phyloP scores from a whole-genome alignment of 2,329 filamentous ascomycete species.

The Arthrobotrys pseudoclavata region DNA sequence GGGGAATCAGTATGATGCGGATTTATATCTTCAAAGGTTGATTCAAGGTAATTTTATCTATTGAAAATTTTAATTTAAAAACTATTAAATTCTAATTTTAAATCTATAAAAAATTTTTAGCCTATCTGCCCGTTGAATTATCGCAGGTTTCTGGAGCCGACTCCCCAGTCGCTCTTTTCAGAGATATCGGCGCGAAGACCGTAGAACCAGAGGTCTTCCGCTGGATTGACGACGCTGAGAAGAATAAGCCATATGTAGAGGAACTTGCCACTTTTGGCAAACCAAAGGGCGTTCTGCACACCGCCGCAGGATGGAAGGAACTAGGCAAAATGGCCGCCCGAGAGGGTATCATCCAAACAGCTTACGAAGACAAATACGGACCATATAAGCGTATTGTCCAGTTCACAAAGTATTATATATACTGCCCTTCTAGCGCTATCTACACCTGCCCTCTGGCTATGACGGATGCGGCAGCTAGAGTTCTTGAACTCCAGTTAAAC shows the following conservation, averaged over 20 bases:
- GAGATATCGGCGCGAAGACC: conserved; percentile 64
- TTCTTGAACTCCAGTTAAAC: conserved; percentile 43
- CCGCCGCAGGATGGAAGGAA: conserved; percentile 76
- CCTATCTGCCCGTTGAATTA: conserved; percentile 42
- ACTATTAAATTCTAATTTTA: not conserved
- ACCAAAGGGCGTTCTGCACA: conserved; percentile 73
- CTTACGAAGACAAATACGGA: conserved; percentile 72
- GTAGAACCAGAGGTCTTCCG: conserved; percentile 72
- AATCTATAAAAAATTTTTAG: conserved; percentile 14
- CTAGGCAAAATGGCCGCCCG: conserved; percentile 73
- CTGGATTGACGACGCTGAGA: conserved; percentile 75
- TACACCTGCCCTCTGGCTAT: conserved; percentile 77
- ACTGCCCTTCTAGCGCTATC: conserved; percentile 73
- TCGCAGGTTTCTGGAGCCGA: conserved; percentile 27
- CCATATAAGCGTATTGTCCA: conserved; percentile 73
- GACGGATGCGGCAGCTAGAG: conserved; percentile 64
- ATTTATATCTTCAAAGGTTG: conserved; percentile 71
- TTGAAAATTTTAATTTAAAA: not conserved
- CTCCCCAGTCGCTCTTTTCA: conserved; percentile 38
- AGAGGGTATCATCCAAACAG: conserved; percentile 69
- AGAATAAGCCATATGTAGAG: conserved; percentile 74
- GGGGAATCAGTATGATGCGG: conserved; percentile 73
- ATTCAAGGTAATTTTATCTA: conserved; percentile 68
- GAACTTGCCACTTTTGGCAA: conserved; percentile 75
- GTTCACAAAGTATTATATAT: conserved; percentile 73